Base-by-base conservation (phyloP, 2,329 filamentous ascomycete genomes). In the Paecilomyces sp. region DNA sequence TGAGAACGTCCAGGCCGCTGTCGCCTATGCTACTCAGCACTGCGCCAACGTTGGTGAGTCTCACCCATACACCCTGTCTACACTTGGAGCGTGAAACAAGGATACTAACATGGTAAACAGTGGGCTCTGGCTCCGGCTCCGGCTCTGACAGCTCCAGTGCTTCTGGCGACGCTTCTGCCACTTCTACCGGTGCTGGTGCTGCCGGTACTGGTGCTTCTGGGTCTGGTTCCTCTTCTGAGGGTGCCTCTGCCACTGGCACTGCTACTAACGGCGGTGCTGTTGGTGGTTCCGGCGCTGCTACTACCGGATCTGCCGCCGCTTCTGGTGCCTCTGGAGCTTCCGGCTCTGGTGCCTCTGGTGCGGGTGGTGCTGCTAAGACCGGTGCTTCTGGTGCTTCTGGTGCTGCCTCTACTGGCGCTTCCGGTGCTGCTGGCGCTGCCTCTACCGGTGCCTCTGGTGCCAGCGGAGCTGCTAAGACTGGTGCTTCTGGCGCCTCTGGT, bases 1-100 rank as follows among this genome's bases (percentile, higher is more conserved):
- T 13, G 73, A 76, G 25, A 68, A 78, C 60, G 61, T 73, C 11
- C 58, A 62, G 55, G 54, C 64, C 13, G 73, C 77, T 54, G 63
- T 75, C 36, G 41, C 64, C 1, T 71, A 68, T 55, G 77, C 73
- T 50, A 61, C 71, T n/a, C 60, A 61, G 25, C 68, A 74, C 60
- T 79, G 77, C 65, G 68, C 71, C 60, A 64, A 65, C 68, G 68
- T 58, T 34, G 51, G 61, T 63, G 36, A 55, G 61, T 57, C 13
- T 18, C 8, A n/a, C 12, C 24, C 15, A n/a, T n/a, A 13, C 11
- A 53, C 13, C 15, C 30, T 13, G 25, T 28, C 25, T 6, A 41
- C 5, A 15, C 6, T 22, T 15, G 5, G 33, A 52, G 53, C 3
- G 28, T 25, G 6, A 22, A 22, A 22, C 1, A 30, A 34, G n/a